Evolutionary conservation across 768 basidiomycete genomes (phyloP).

Genomic region (Pholiota conissans): DNA sequence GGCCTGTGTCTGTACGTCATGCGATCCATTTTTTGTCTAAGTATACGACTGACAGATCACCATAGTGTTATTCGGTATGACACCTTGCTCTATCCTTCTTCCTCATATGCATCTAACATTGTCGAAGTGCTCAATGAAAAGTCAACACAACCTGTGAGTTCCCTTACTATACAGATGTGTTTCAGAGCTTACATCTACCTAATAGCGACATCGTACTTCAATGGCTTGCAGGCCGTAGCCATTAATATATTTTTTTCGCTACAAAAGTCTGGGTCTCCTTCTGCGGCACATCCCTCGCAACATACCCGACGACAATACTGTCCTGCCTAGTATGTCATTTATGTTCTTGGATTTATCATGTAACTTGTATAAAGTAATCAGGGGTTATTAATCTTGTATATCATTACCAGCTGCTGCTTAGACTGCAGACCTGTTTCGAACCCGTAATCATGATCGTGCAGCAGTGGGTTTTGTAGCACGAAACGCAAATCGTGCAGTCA

Average conservation of each 20-base stretch:
- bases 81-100: background rate
- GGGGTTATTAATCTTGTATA: conserved; percentile 5
- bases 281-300: background rate
- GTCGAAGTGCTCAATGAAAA: conserved; percentile 91
- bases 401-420: background rate
- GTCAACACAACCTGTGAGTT: conserved; percentile 85
- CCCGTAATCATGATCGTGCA: background rate
- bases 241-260: conserved; percentile 44
- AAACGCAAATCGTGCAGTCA: no score
- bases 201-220: conserved; percentile 81
- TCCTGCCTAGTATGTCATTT: background rate
- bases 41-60: conserved; percentile 2
- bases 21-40: background rate
- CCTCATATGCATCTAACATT: conserved; percentile 6
- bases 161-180: background rate
- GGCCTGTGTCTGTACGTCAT: conserved; percentile 85
- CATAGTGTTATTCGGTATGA: conserved; percentile 78
- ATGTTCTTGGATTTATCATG: conserved; percentile 3
- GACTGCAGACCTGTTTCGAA: background rate
- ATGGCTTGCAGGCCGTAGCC: conserved; percentile 80
- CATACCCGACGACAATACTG: background rate
- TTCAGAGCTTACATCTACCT: conserved; percentile 3
- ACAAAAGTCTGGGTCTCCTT: background rate
- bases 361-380: conserved; percentile 5
- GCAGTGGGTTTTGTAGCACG: background rate